A percentile compares a stretch with the other conserved stretches of the same genome.
These are phyloP conservation scores for Aspergillus sergii DNA, from an alignment of 2,329 filamentous ascomycete genomes.

Conservation along the genomic window DNA sequence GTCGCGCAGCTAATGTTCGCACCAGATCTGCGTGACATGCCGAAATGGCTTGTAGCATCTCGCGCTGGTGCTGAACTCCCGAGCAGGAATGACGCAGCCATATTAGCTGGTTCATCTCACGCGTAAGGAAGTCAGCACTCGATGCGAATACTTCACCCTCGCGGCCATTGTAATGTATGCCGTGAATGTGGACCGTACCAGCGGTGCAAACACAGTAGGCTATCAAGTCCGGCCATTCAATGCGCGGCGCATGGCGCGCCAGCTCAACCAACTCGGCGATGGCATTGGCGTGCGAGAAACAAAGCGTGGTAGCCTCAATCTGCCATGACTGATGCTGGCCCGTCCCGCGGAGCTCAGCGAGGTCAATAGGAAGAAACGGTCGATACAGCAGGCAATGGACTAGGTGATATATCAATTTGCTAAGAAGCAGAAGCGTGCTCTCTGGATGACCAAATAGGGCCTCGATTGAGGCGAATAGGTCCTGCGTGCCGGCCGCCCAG, in stretches of 20 bases:
- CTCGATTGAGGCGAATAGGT: conserved; percentile 75
- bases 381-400: conserved; percentile 86
- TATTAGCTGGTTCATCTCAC: conserved; percentile 77
- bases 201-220: conserved; percentile 86
- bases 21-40: conserved; percentile 80
- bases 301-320: conserved; percentile 86
- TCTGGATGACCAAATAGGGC: conserved; percentile 76
- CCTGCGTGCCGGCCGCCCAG: conserved; percentile 80
- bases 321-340: conserved; percentile 91
- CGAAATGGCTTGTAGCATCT: conserved; percentile 76
- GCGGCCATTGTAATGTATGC: conserved; percentile 72
- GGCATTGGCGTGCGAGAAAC: conserved; percentile 83
- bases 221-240: conserved; percentile 85
- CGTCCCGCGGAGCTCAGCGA: conserved; percentile 75
- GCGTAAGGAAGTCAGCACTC: conserved; percentile 70
- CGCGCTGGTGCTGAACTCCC: conserved; percentile 76
- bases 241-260: conserved; percentile 70
- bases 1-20: conserved; percentile 67
- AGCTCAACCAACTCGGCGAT: conserved; percentile 82
- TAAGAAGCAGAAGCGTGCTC: conserved; percentile 75
- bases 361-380: conserved; percentile 81
- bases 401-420: conserved; percentile 84
- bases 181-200: conserved; percentile 85
- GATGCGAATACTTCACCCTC: conserved; percentile 65
- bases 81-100: conserved; percentile 77